These are phyloP conservation scores for Acorus calamus DNA, from an alignment of 106 monocot species.

Conservation along the genomic window DNA sequence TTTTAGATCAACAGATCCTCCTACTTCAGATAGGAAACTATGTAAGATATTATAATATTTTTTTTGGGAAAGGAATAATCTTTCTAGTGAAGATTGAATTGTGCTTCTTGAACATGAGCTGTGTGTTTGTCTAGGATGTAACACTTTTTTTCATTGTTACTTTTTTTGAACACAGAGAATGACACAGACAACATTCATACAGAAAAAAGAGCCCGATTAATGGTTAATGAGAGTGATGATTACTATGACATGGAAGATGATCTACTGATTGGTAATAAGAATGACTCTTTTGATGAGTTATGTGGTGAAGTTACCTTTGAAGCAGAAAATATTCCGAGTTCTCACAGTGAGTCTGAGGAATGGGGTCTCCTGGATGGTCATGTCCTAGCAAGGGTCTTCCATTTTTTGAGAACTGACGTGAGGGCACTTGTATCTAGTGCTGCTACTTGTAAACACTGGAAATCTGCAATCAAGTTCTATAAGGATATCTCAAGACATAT, in stretches of 20 bases:
- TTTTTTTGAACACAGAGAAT: slow-evolving; percentile 28
- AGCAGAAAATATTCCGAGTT: slow-evolving; percentile 17
- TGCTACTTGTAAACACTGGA: slow-evolving; percentile 85
- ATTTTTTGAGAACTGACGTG: slow-evolving; percentile 69
- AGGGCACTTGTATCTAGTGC: slow-evolving; percentile 66
- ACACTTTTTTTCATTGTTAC: slow-evolving; percentile 3
- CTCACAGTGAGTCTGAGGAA: slow-evolving; percentile 19
- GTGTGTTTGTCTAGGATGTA: no score
- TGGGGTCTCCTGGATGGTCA: slow-evolving; percentile 63
- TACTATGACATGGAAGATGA: slow-evolving; percentile 39
- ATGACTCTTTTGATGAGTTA: slow-evolving; percentile 70
- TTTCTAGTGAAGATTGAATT: no score
- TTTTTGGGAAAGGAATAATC: no score
- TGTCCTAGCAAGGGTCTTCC: slow-evolving; percentile 80
- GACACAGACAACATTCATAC: slow-evolving; percentile 17
- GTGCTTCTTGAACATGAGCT: no score
- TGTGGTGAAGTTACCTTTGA: slow-evolving; percentile 24
- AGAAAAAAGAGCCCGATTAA: slow-evolving; percentile 53
- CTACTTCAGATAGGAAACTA: no score
- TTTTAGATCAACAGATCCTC: no score
- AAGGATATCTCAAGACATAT: slow-evolving; percentile 51
- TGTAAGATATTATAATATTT: no score
- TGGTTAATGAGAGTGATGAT: slow-evolving; percentile 50
- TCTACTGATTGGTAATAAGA: slow-evolving; percentile 23
- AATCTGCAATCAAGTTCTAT: slow-evolving; percentile 52